Percentiles rank a stretch among this genome's conserved stretches.
Conservation (phyloP, 768 basidiomycete genomes). For the Auriscalpium microsporum region DNA sequence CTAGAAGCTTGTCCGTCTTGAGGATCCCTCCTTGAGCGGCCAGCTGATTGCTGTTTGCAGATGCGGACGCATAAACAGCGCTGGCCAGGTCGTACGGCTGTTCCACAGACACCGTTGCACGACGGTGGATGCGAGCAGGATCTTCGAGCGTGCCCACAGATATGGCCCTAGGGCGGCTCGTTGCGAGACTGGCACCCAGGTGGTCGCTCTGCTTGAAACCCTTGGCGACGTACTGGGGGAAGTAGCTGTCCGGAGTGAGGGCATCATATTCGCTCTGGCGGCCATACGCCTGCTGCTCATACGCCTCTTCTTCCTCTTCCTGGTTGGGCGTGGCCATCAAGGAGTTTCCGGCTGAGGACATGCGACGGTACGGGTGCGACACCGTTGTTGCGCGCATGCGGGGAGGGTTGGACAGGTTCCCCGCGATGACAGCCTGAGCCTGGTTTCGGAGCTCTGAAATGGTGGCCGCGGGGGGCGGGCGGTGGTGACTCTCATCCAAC, state of each 20-base stretch:
- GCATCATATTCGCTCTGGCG: constrained; percentile 60
- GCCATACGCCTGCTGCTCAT: constrained; percentile 44
- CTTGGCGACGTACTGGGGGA: constrained; percentile 24
- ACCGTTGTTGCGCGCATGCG: constrained; percentile 86
- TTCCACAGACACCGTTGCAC: constrained; percentile 36
- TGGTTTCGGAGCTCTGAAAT: constrained; percentile 84
- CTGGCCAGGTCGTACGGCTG: constrained; percentile 39
- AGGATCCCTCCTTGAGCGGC: constrained; percentile 13
- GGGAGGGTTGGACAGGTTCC: constrained; percentile 70
- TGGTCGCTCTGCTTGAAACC: constrained; percentile 12
- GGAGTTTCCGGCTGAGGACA: constrained; percentile 50
- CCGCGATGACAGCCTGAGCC: constrained; percentile 83
- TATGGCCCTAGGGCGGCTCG: constrained; percentile 66
- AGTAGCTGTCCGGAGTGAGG: constrained; percentile 53
- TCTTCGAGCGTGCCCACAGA: constrained; percentile 87
- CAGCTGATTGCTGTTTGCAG: constrained; percentile 27
- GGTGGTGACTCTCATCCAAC: constrained; percentile 64
- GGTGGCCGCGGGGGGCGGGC: constrained; percentile 77
- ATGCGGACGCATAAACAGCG: constrained; percentile 43
- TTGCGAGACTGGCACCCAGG: constrained; percentile 6
- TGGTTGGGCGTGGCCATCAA: constrained; percentile 53
- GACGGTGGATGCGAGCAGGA: constrained; percentile 62
- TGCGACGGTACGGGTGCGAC: constrained; percentile 79
- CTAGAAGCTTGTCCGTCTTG: constrained; percentile 27
- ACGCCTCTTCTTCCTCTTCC: constrained; percentile 71